Conservation (phyloP, 495 filamentous ascomycete genomes). For the Talaromyces liani region DNA sequence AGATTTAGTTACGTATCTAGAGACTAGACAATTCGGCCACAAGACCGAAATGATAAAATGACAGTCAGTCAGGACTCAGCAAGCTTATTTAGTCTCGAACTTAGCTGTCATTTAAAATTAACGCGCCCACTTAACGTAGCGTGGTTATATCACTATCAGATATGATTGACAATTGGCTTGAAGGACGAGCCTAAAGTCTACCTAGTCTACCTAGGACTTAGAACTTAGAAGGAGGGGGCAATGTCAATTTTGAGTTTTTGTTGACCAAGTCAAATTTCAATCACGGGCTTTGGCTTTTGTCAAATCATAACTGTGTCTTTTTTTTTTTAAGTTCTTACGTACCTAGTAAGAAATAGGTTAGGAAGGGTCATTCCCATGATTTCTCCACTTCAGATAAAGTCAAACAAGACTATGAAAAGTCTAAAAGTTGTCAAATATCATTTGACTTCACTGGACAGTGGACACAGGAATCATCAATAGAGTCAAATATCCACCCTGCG, state of each 20-base stretch:
- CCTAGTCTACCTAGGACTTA: not conserved
- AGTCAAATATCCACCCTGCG: not conserved
- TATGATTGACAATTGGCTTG: not conserved
- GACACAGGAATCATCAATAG: not conserved
- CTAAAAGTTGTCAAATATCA: not conserved
- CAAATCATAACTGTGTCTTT: too few species aligned
- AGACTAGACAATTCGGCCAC: not conserved
- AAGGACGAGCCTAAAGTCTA: not conserved
- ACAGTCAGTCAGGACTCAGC: not conserved
- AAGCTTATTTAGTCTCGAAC: not conserved
- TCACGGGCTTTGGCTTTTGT: not conserved
- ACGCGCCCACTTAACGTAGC: not conserved
- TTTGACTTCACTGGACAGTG: not conserved
- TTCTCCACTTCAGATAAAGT: not conserved
- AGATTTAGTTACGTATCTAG: not conserved
- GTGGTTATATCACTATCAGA: not conserved
- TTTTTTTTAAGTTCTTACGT: not conserved
- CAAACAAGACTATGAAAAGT: not conserved
- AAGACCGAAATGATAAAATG: not conserved
- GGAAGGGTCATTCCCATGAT: not conserved
- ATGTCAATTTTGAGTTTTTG: not conserved
- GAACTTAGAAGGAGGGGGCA: not conserved
- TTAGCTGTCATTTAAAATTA: not conserved
- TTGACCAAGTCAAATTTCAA: not conserved
- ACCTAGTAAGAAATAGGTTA: not conserved